phyloP scores from a whole-genome alignment of 176 grass and related monocot genomes.

The Oryza rufipogon region DNA sequence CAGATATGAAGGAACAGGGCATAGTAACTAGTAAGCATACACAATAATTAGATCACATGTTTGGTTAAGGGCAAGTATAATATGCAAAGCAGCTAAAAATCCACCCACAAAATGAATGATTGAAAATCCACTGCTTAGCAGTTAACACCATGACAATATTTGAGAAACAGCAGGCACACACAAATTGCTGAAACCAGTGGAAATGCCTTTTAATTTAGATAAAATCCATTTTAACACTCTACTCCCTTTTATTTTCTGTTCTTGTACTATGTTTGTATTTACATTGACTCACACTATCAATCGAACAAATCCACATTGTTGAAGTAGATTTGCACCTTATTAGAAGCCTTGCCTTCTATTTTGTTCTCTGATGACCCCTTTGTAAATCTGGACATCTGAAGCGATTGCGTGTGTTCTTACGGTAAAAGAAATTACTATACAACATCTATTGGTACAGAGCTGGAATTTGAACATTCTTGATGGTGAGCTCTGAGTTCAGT shows the following conservation, averaged over 20 bases:
- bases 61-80: neutral
- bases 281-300: neutral
- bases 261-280: conserved; percentile 16
- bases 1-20: too few species aligned
- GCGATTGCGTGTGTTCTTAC: neutral
- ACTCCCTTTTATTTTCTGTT: neutral
- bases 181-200: conserved; percentile 18
- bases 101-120: neutral
- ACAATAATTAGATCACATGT: neutral
- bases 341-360: neutral
- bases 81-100: neutral
- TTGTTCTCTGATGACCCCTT: neutral
- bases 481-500: conserved; percentile 45
- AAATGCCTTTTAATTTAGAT: neutral
- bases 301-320: conserved; percentile 2
- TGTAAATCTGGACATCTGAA: conserved; percentile 22
- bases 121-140: neutral
- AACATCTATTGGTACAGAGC: conserved; percentile 38
- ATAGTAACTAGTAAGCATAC: too few species aligned
- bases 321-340: neutral
- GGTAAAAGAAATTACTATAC: conserved; percentile 40
- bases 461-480: conserved; percentile 44
- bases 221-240: neutral
- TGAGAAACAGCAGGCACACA: neutral
- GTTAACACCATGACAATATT: neutral